These are phyloP conservation scores for Candida dendrica DNA, from an alignment of 805 yeast species.

Conservation along the genomic window DNA sequence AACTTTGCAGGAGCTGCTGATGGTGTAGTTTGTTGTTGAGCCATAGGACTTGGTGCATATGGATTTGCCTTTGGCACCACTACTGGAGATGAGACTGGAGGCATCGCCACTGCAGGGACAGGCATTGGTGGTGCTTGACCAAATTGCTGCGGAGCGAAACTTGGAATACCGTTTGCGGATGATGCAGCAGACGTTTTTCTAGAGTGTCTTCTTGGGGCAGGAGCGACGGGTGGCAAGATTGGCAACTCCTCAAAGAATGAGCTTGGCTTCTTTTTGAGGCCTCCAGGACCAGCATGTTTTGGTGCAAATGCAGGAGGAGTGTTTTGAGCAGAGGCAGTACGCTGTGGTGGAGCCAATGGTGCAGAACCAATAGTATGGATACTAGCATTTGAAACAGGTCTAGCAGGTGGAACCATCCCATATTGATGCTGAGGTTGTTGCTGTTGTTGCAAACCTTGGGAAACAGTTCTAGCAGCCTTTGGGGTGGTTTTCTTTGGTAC, in stretches of 20 bases:
- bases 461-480: slow-evolving; percentile 2
- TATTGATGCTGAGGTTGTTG: neutral
- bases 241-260: slow-evolving; percentile 60
- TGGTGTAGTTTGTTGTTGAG: neutral
- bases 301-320: neutral
- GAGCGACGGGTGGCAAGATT: slow-evolving; percentile 21
- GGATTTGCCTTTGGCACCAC: slow-evolving; percentile 6
- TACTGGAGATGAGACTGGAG: neutral
- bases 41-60: slow-evolving; percentile 6
- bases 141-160: neutral
- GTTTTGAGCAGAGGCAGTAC: slow-evolving; percentile 1
- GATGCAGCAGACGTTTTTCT: slow-evolving; percentile 4
- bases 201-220: slow-evolving; percentile 5
- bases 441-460: neutral
- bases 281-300: slow-evolving; percentile 5
- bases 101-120: slow-evolving; percentile 1
- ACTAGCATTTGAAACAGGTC: slow-evolving; percentile 2
- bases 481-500: slow-evolving; percentile 28
- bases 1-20: neutral
- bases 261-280: slow-evolving; percentile 22
- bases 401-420: slow-evolving; percentile 1
- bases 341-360: slow-evolving; percentile 11
- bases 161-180: neutral
- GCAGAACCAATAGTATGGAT: slow-evolving; percentile 8
- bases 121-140: neutral